Base-by-base conservation (phyloP, 805 yeast genomes). In the Nakazawaea holstii region DNA sequence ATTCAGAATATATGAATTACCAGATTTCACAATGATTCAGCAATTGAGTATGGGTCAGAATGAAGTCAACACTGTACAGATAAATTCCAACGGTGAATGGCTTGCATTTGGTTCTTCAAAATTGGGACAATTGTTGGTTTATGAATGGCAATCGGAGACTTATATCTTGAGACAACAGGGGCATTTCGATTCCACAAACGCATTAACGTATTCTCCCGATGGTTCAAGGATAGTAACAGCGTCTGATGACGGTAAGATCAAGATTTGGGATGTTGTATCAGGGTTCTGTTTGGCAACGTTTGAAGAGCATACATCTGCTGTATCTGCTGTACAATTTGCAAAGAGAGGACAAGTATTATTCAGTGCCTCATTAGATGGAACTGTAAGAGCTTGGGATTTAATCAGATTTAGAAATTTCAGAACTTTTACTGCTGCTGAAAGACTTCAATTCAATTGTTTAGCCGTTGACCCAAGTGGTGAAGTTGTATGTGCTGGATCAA, bases 381-480 rank as follows among this genome's bases (percentile, higher is more conserved):
- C 99, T 0, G 90, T 94, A 8, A 77, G 97, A 57, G 99, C 99
- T 0, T 94, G 96, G 96, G 99, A 94, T 72, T 71, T 94, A 52
- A 76, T 91, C 33, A 75, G 99, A 57, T 94, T 85, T 64, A 80
- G 99, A 62, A 94, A 94, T 61, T 94, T 94, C 72, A 77, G 98
- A 56, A 89, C 96, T 0, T 91, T 92, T 62, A 90, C 98, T 0
- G 94, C 97, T 0, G 81, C 96, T 3, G 84, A 83, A 54, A 75
- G 98, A 57, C 72, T 91, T 27, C 97, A 90, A 60, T 94, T 92
- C 66, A 83, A 82, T 44, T 79, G 89, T 45, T 68, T 94, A 51
- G 98, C 98, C 0, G 96, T 90, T 38, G 99, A 94, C 64, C 96
- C 98, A 28, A 85, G 95, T 59, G 99, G 98, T 30, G 99, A 94